Conservation (phyloP, 164 flowering plant genomes). For the Cinnamomum chago region DNA sequence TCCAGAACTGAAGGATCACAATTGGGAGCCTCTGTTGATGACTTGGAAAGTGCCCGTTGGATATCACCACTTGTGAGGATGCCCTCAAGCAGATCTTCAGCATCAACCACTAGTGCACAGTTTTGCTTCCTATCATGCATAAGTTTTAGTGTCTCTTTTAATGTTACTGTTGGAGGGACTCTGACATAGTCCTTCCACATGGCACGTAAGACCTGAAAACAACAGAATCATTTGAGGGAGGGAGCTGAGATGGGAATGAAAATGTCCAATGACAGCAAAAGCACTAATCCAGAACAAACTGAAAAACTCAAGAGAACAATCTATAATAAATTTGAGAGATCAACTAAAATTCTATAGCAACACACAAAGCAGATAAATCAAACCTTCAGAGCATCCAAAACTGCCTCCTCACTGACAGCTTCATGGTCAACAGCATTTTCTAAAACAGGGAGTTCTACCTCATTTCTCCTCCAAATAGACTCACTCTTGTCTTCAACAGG, state of each 20-base stretch:
- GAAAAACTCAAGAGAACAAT: not conserved
- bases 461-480: conserved; percentile 36
- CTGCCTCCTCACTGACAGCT: conserved; percentile 42
- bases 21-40: conserved; percentile 32
- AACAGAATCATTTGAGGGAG: not conserved
- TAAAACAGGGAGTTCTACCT: conserved; percentile 59
- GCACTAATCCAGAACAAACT: not conserved
- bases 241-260: not conserved
- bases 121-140: conserved; percentile 64
- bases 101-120: conserved; percentile 69
- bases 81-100: conserved; percentile 78
- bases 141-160: conserved; percentile 57
- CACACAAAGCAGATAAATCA: not conserved
- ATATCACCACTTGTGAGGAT: conserved; percentile 81
- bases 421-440: conserved; percentile 34
- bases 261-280: not conserved
- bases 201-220: conserved; percentile 73
- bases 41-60: conserved; percentile 45
- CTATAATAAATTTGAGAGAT: not conserved
- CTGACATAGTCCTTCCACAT: conserved; percentile 69
- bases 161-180: conserved; percentile 37
- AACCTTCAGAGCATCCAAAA: conserved; percentile 81
- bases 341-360: not conserved
- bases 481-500: conserved; percentile 49
- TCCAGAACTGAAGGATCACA: conserved; percentile 39